A percentile compares a stretch with the other conserved stretches of the same genome.
Evolutionary conservation across 73 alveolate species (phyloP).

Genomic region (Loxodes magnus): DNA sequence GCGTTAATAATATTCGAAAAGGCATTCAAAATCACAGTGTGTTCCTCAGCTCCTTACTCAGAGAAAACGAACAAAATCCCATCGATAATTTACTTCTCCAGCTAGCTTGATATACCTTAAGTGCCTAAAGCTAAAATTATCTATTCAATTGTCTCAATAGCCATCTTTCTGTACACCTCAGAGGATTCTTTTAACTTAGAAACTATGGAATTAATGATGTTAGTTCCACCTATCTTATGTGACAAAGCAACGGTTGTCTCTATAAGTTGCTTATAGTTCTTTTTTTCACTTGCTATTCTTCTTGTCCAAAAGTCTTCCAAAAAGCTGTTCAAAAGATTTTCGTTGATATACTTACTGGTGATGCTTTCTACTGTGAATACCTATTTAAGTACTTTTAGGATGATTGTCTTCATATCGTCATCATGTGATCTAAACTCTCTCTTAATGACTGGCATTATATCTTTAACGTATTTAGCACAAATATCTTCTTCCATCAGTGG

Average conservation of each 20-base stretch:
- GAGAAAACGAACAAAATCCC: slow-evolving; percentile 96
- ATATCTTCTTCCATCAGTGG: slow-evolving; percentile 99
- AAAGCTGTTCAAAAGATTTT: slow-evolving; percentile 37
- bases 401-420: slow-evolving; percentile 96
- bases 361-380: slow-evolving; percentile 97
- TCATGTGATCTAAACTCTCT: slow-evolving; percentile 95
- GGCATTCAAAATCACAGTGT: slow-evolving; percentile 92
- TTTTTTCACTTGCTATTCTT: slow-evolving; percentile 95
- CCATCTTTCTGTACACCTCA: slow-evolving; percentile 97
- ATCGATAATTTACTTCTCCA: slow-evolving; percentile 96
- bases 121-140: slow-evolving; percentile 92
- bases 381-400: slow-evolving; percentile 92
- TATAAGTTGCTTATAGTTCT: slow-evolving; percentile 90
- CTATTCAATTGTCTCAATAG: slow-evolving; percentile 97
- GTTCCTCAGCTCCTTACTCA: slow-evolving; percentile 91
- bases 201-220: slow-evolving; percentile 75
- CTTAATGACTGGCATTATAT: slow-evolving; percentile 47
- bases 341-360: slow-evolving; percentile 90
- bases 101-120: slow-evolving; percentile 90
- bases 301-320: slow-evolving; percentile 49
- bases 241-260: slow-evolving; percentile 99
- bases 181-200: slow-evolving; percentile 93
- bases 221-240: slow-evolving; percentile 96
- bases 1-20: slow-evolving; percentile 98
- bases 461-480: slow-evolving; percentile 94